phyloP scores from a whole-genome alignment of 495 filamentous ascomycete genomes.

The Xylaria flabelliformis region DNA sequence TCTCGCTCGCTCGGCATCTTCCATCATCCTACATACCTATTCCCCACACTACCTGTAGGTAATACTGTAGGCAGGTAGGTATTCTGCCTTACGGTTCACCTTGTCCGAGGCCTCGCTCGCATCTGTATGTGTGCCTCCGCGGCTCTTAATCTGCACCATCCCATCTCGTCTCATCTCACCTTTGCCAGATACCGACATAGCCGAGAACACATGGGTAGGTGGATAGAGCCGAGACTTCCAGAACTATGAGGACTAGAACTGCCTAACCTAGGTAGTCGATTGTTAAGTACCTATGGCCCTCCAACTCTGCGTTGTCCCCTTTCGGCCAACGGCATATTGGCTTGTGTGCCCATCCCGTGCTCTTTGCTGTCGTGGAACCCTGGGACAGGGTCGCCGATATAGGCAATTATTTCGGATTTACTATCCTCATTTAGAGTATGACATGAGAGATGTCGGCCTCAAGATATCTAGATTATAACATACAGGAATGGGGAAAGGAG shows the following conservation, averaged over 20 bases:
- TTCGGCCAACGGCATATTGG: slow-evolving; percentile 1
- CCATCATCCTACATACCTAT: background rate
- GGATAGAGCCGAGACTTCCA: background rate
- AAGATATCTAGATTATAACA: background rate
- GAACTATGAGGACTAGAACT: background rate
- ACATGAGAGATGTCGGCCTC: background rate
- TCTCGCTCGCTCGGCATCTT: background rate
- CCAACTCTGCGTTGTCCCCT: background rate
- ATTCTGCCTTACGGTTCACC: slow-evolving; percentile 18
- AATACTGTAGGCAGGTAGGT: background rate
- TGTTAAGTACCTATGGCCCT: background rate
- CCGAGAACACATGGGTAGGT: background rate
- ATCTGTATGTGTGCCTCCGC: background rate
- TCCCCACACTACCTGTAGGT: background rate
- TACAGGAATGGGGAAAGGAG: background rate
- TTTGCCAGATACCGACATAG: slow-evolving; percentile 15
- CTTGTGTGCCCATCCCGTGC: background rate
- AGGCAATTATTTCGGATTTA: background rate
- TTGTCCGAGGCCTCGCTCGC: slow-evolving; percentile 6
- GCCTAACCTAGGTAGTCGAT: background rate
- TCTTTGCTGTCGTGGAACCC: slow-evolving; percentile 16
- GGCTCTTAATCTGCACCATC: background rate
- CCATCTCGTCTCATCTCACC: slow-evolving; percentile 15
- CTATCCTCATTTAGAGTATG: background rate
- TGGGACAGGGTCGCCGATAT: slow-evolving; percentile 9